Conservation (phyloP, 2,329 filamentous ascomycete species). For the Phyllosticta paracitricarpa region DNA sequence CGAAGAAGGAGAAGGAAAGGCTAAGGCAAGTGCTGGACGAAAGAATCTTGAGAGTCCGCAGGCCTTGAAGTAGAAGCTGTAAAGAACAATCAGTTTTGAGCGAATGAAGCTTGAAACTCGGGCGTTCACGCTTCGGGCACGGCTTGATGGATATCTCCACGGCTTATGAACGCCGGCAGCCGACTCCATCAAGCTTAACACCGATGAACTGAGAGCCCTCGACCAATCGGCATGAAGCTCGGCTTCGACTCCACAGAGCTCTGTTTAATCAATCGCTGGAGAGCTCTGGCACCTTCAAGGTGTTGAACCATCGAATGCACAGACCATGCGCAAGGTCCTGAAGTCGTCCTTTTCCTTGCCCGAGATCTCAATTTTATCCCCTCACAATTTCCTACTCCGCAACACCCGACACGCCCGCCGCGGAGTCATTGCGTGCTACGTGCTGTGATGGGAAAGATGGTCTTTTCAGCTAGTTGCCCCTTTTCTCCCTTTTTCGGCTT, state of each 20-base stretch:
- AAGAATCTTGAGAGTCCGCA: conserved; percentile 33
- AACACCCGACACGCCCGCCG: not conserved
- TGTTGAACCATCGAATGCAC: not conserved
- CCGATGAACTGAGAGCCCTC: not conserved
- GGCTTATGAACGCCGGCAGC: not conserved
- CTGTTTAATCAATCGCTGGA: not conserved
- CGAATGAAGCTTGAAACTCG: not conserved
- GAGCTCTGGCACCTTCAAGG: not conserved
- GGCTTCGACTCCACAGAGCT: not conserved
- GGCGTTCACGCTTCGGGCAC: not conserved
- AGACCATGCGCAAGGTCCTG: not conserved
- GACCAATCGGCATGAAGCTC: not conserved
- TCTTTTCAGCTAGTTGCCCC: not conserved
- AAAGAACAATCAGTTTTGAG: not conserved
- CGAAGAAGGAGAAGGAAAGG: conserved; percentile 32
- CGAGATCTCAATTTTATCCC: not conserved
- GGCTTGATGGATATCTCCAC: not conserved
- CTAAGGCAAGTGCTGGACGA: conserved; percentile 37
- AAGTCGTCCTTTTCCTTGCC: not conserved
- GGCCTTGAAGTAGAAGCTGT: conserved; percentile 13
- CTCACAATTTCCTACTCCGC: not conserved
- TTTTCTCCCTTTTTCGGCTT: not conserved
- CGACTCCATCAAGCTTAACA: not conserved
- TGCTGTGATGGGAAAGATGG: not conserved
- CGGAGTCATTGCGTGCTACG: not conserved